Percentiles rank a stretch among this genome's conserved stretches.
These are phyloP conservation scores for Maudiozyma humilis DNA, from an alignment of 1,139 yeast species.

Conservation along the genomic window DNA sequence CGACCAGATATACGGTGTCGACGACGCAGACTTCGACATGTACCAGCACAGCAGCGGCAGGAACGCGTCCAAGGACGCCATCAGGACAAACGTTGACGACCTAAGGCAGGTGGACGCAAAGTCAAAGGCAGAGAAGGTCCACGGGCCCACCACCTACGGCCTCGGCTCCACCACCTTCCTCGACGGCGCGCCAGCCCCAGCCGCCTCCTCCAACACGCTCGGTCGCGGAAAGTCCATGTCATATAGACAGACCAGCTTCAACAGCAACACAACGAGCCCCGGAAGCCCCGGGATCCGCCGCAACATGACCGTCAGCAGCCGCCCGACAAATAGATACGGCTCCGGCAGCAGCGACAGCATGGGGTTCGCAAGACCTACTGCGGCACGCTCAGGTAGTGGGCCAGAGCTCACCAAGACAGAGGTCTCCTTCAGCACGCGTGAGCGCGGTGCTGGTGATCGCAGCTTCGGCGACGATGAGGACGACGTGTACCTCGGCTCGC, in stretches of 20 bases:
- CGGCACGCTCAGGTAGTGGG: slow-evolving; percentile 7
- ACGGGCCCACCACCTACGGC: slow-evolving; percentile 80
- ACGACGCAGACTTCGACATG: slow-evolving; percentile 15
- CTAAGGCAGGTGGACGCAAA: slow-evolving; percentile 65
- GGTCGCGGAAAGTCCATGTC: slow-evolving; percentile 59
- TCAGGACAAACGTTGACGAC: slow-evolving; percentile 40
- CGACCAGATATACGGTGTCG: slow-evolving; percentile 29
- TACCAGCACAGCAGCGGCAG: slow-evolving; percentile 49
- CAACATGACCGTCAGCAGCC: slow-evolving; percentile 12
- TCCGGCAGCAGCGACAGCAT: slow-evolving; percentile 32
- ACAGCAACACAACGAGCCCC: background rate
- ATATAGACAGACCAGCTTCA: slow-evolving; percentile 9
- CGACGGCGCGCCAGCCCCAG: slow-evolving; percentile 91
- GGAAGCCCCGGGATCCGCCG: slow-evolving; percentile 9
- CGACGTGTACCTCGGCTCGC: slow-evolving; percentile 23
- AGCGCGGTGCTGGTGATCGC: slow-evolving; percentile 11
- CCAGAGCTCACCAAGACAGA: slow-evolving; percentile 7
- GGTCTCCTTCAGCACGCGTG: slow-evolving; percentile 4
- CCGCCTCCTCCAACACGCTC: slow-evolving; percentile 43
- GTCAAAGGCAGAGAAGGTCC: slow-evolving; percentile 60
- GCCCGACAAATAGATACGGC: slow-evolving; percentile 15
- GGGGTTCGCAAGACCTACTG: slow-evolving; percentile 20
- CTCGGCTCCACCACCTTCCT: slow-evolving; percentile 86
- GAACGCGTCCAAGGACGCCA: slow-evolving; percentile 28
- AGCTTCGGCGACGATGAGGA: slow-evolving; percentile 30